These are phyloP conservation scores for Xylaria grammica DNA, from an alignment of 495 filamentous ascomycete genomes.

Conservation along the genomic window DNA sequence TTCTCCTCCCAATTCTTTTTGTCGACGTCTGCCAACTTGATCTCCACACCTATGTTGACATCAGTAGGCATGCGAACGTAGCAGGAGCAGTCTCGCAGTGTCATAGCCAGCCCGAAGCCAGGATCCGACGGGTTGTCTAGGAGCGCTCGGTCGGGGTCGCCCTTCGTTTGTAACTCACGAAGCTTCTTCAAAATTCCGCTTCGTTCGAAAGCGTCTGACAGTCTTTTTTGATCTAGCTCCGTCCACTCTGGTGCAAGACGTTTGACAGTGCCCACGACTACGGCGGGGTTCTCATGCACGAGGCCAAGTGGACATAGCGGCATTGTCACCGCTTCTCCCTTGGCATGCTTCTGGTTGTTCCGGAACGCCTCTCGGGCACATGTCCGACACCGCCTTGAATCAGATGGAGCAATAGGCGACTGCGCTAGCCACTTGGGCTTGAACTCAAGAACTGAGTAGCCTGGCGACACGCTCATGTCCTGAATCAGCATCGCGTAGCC, in stretches of 20 bases:
- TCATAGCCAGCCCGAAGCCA: slow-evolving; percentile 71
- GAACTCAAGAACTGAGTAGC: slow-evolving; percentile 69
- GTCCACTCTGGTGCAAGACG: slow-evolving; percentile 40
- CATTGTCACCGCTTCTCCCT: slow-evolving; percentile 23
- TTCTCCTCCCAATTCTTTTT: slow-evolving; percentile 78
- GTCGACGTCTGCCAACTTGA: slow-evolving; percentile 85
- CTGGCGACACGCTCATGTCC: slow-evolving; percentile 68
- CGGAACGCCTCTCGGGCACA: slow-evolving; percentile 77
- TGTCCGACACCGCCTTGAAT: slow-evolving; percentile 76
- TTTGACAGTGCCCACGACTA: slow-evolving; percentile 43
- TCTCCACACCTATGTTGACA: slow-evolving; percentile 59
- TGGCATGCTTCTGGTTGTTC: slow-evolving; percentile 37
- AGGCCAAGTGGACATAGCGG: slow-evolving; percentile 47
- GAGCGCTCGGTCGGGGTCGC: slow-evolving; percentile 56
- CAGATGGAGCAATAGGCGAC: slow-evolving; percentile 73
- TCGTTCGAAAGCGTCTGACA: slow-evolving; percentile 27
- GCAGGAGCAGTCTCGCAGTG: slow-evolving; percentile 84
- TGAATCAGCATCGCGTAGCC: slow-evolving; percentile 76
- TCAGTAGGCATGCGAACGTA: slow-evolving; percentile 67
- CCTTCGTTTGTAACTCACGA: slow-evolving; percentile 49
- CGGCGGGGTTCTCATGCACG: slow-evolving; percentile 34
- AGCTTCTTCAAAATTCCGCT: slow-evolving; percentile 52
- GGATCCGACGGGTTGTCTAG: slow-evolving; percentile 35
- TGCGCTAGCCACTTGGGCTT: slow-evolving; percentile 96
- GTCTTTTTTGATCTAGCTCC: slow-evolving; percentile 24